Evolutionary conservation across 345 rosid genomes (phyloP).

Genomic region (Laguncularia racemosa): DNA sequence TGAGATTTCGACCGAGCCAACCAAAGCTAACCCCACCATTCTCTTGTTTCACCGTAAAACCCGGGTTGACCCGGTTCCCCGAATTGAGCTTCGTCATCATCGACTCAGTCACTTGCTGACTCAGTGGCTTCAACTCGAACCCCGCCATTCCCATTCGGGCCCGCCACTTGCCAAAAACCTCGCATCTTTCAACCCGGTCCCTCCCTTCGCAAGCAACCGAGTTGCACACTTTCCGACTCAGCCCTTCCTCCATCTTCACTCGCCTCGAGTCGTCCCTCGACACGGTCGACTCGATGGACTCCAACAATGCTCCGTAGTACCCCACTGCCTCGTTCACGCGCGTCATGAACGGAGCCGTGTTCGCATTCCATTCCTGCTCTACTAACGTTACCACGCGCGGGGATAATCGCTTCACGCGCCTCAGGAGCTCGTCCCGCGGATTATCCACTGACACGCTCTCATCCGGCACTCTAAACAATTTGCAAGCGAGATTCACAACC

Average conservation of each 20-base stretch:
- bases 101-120: constrained; percentile 48
- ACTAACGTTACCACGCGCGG: constrained; percentile 85
- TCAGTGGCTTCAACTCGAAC: constrained; percentile 51
- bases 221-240: constrained; percentile 61
- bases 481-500: constrained; percentile 82
- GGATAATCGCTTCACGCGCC: constrained; percentile 63
- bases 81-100: constrained; percentile 41
- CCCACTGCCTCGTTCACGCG: constrained; percentile 23
- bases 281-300: constrained; percentile 63
- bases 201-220: constrained; percentile 83
- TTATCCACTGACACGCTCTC: constrained; percentile 88
- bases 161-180: constrained; percentile 95
- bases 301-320: constrained; percentile 70
- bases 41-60: constrained; percentile 73
- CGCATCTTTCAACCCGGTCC: constrained; percentile 83
- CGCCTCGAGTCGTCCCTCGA: constrained; percentile 34
- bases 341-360: constrained; percentile 40
- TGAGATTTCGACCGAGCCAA: constrained; percentile 82
- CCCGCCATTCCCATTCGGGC: constrained; percentile 96
- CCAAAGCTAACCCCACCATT: constrained; percentile 80
- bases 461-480: constrained; percentile 63
- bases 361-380: constrained; percentile 52
- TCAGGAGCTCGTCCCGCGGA: constrained; percentile 83
- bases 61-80: constrained; percentile 44
- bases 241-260: constrained; percentile 51